phyloP scores from a whole-genome alignment of 2,329 filamentous ascomycete species.

The Fusarium cicatricum region DNA sequence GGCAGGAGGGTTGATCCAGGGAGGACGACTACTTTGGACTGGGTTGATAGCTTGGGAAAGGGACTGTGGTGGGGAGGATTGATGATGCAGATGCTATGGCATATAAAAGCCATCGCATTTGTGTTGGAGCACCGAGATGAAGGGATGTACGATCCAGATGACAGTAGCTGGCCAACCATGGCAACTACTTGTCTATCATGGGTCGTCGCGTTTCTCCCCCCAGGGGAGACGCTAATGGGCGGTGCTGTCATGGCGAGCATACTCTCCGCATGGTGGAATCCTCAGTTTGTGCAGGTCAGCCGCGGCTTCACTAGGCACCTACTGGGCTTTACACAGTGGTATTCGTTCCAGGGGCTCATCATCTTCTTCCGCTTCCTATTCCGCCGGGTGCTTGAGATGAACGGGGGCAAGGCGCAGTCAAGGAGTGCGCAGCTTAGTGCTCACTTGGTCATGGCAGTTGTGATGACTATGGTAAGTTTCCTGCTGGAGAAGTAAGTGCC shows the following conservation, averaged over 20 bases:
- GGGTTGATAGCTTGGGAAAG: constrained; percentile 52
- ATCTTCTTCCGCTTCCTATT: constrained; percentile 64
- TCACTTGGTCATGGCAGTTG: constrained; percentile 62
- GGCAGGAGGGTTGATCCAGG: constrained; percentile 42
- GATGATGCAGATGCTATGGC: constrained; percentile 60
- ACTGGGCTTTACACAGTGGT: constrained; percentile 69
- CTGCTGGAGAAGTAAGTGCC: not conserved
- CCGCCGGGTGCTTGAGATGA: constrained; percentile 51
- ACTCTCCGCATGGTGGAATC: constrained; percentile 73
- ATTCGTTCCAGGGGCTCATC: constrained; percentile 69
- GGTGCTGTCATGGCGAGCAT: constrained; percentile 59
- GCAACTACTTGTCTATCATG: constrained; percentile 24
- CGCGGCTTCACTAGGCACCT: constrained; percentile 69
- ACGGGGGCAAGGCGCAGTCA: constrained; percentile 49
- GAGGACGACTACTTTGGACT: constrained; percentile 52
- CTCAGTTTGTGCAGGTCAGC: constrained; percentile 66
- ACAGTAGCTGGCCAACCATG: constrained; percentile 27
- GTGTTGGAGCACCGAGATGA: constrained; percentile 41
- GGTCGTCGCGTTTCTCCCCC: constrained; percentile 49
- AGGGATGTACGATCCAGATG: constrained; percentile 48
- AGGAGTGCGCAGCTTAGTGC: constrained; percentile 56
- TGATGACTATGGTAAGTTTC: constrained; percentile 62
- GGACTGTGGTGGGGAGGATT: constrained; percentile 60
- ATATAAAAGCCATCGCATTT: constrained; percentile 47
- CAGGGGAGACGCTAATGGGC: constrained; percentile 52